Base-by-base conservation (phyloP, 2,329 filamentous ascomycete species). In the Davidsoniella virescens region DNA sequence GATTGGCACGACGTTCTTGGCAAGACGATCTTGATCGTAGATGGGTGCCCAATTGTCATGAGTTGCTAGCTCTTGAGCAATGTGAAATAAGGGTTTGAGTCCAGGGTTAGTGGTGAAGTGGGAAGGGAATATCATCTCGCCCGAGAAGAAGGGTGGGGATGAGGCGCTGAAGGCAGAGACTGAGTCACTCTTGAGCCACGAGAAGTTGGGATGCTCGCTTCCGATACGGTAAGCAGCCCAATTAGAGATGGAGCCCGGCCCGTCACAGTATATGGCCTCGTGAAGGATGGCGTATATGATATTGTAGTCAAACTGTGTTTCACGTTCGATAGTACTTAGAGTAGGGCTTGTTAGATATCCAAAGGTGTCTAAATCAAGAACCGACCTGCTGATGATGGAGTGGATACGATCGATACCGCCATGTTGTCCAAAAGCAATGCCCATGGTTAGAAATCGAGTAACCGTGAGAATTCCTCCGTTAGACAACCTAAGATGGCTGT, bases 41-140 rank as follows among this genome's bases (percentile, higher is more conserved):
- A 95, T 70, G 0, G 69, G 66, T 2, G 81, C 75, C 88, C 90
- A 95, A 54, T 80, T 73, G 4, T 72, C 64, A 42, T 75, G 74
- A 0, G 69, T 59, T 1, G 88, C 88, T 23, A 95, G 70, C 18
- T 79, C 70, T 7, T 88, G 69, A 0, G 86, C 87, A 0, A 79
- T 81, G 9, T 76, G 69, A 50, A 73, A 74, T 44, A 96, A 65
- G 52, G 76, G 68, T n/a, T 67, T 67, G 17, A 96, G 75, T 62
- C 93, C 87, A 1, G 77, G 70, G 59, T 86, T 90, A 14, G 81
- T 81, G 37, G 87, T 78, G 57, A 94, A 88, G 71, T 88, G 84
- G 64, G 84, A 82, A 1, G 84, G 82, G 62, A 80, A 94, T 47
- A 94, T 76, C 87, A 94, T 95, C 67, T 96, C 90, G 53, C 88